phyloP scores from a whole-genome alignment of 768 basidiomycete species.

The Mycena leptocephala region DNA sequence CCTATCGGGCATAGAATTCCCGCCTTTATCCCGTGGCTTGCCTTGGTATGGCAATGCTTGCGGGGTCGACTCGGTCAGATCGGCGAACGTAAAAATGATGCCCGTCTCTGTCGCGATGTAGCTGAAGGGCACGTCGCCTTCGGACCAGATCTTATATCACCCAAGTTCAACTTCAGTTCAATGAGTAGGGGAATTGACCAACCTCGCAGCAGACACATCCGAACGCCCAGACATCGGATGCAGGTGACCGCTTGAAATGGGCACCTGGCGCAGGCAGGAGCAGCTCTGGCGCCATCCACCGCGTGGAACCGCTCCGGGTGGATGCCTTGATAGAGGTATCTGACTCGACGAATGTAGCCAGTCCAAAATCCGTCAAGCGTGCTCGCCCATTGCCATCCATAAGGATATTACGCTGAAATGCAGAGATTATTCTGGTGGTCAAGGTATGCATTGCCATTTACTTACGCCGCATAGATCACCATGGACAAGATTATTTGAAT shows the following conservation, averaged over 20 bases:
- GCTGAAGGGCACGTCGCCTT: too few relatives aligned
- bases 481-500: too few relatives aligned
- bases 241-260: too few relatives aligned
- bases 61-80: not conserved
- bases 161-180: too few relatives aligned
- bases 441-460: too few relatives aligned
- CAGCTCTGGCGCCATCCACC: too few relatives aligned
- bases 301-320: too few relatives aligned
- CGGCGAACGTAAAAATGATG: not conserved
- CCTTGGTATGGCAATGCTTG: not conserved
- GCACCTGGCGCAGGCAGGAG: too few relatives aligned
- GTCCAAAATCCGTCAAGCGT: not conserved
- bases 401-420: not conserved
- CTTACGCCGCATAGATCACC: too few relatives aligned
- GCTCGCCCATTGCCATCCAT: not conserved
- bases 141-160: too few relatives aligned
- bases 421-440: not conserved
- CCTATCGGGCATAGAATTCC: not conserved
- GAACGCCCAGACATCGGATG: not conserved
- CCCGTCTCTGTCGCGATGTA: too few relatives aligned
- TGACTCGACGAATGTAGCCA: not conserved
- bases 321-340: not conserved
- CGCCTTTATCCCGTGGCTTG: not conserved
- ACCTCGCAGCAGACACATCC: not conserved
- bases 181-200: too few relatives aligned